Evolutionary conservation across 805 yeast genomes (phyloP).

Genomic region (Scheffersomyces lignosus): DNA sequence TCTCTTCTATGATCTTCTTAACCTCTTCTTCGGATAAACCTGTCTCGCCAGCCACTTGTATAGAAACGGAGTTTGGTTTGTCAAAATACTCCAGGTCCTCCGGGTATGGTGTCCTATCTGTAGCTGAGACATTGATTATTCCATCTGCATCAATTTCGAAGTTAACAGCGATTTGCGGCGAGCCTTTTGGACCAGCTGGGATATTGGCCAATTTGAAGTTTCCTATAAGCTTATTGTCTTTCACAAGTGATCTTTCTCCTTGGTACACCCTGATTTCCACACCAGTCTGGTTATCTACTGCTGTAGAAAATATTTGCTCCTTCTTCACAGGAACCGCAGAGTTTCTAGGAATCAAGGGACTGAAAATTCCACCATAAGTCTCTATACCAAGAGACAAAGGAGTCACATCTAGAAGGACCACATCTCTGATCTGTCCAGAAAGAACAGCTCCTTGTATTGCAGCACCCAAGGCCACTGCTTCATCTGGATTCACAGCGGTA

Average conservation of each 20-base stretch:
- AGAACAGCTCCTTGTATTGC: constrained; percentile 31
- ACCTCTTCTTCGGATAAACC: constrained; percentile 68
- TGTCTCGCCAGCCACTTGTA: constrained; percentile 47
- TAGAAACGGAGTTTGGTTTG: constrained; percentile 53
- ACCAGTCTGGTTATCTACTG: constrained; percentile 83
- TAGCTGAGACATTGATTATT: constrained; percentile 56
- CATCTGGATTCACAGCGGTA: constrained; percentile 77
- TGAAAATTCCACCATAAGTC: constrained; percentile 81
- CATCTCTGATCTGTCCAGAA: constrained; percentile 26
- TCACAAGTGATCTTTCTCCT: constrained; percentile 78
- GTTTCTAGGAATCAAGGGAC: constrained; percentile 76
- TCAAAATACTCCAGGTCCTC: constrained; percentile 36
- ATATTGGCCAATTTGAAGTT: constrained; percentile 70
- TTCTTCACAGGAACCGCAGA: constrained; percentile 75
- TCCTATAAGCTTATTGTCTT: constrained; percentile 76
- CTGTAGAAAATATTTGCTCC: constrained; percentile 75
- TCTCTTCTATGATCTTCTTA: constrained; percentile 61
- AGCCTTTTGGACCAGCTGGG: constrained; percentile 76
- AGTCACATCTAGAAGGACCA: constrained; percentile 27
- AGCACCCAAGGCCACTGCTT: constrained; percentile 31
- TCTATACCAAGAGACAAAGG: constrained; percentile 59
- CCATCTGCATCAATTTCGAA: constrained; percentile 86
- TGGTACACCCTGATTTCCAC: constrained; percentile 78
- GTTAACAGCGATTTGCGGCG: constrained; percentile 74
- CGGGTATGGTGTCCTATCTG: constrained; percentile 49